phyloP scores from a whole-genome alignment of 495 filamentous ascomycete genomes.

The Ramalina intermedia region DNA sequence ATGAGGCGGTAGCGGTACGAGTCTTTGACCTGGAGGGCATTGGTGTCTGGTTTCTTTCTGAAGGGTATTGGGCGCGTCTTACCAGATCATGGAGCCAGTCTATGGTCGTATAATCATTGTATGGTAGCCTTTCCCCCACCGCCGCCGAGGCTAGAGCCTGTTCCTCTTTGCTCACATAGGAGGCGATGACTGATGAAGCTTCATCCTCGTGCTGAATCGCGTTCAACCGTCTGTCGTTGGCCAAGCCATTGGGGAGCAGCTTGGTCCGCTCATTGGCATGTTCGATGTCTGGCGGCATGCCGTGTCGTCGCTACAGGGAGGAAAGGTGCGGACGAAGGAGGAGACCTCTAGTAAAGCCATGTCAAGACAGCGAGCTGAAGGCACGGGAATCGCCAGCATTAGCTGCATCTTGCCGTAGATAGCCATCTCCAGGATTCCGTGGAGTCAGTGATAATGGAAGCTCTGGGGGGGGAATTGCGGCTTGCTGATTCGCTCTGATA shows the following conservation, averaged over 20 bases:
- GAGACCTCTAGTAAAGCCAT: background rate
- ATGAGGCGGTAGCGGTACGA: conserved; percentile 36
- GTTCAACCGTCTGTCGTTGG: conserved; percentile 19
- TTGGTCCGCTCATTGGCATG: conserved; percentile 20
- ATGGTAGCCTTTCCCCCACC: conserved; percentile 40
- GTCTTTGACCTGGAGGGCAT: conserved; percentile 32
- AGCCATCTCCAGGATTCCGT: no score
- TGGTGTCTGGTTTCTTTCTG: background rate
- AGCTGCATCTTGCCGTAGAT: no score
- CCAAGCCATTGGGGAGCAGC: conserved; percentile 14
- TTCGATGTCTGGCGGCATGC: conserved; percentile 13
- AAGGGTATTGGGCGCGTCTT: background rate
- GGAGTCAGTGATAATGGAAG: no score
- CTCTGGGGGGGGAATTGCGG: no score
- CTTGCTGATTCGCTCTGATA: no score
- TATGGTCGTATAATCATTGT: conserved; percentile 44
- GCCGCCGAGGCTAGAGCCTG: conserved; percentile 25
- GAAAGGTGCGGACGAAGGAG: background rate
- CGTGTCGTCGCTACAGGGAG: background rate
- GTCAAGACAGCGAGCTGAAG: no score
- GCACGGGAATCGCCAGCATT: no score
- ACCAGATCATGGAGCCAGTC: conserved; percentile 47
- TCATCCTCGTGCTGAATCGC: conserved; percentile 22
- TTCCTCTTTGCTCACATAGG: conserved; percentile 29
- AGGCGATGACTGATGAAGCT: conserved; percentile 18